Conservation (phyloP, 345 rosid species). For the Camelina sativa region DNA sequence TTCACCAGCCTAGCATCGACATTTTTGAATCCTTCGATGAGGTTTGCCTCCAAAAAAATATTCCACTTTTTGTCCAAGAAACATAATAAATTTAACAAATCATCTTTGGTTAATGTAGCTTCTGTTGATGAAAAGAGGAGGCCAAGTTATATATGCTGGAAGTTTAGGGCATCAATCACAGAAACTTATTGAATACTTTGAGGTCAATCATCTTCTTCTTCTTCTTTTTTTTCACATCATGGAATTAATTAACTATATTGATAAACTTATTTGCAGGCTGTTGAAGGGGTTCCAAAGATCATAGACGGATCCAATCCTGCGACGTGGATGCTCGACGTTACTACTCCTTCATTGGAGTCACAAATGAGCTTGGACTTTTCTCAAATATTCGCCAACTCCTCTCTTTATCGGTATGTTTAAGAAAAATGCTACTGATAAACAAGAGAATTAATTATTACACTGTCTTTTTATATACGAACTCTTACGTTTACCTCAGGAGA, state of each 20-base stretch:
- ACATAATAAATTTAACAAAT: background rate
- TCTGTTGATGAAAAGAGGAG: conserved; percentile 86
- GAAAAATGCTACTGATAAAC: background rate
- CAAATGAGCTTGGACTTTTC: conserved; percentile 71
- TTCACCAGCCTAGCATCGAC: conserved; percentile 94
- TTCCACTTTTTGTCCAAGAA: background rate
- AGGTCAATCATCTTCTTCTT: conserved; percentile 49
- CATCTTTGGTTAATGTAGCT: conserved; percentile 51
- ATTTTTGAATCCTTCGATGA: conserved; percentile 92
- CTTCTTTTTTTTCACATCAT: too few species aligned
- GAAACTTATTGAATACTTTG: conserved; percentile 79
- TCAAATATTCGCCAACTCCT: conserved; percentile 62
- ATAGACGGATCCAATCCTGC: conserved; percentile 79
- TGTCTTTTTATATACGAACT: background rate
- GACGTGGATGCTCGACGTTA: conserved; percentile 92
- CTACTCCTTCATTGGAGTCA: conserved; percentile 62
- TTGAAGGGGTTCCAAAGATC: conserved; percentile 77
- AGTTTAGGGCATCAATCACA: conserved; percentile 72
- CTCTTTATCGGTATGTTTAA: conserved; percentile 61
- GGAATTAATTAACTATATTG: background rate
- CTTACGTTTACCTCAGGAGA: conserved; percentile 48
- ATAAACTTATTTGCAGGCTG: conserved; percentile 50
- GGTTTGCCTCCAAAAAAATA: conserved; percentile 44
- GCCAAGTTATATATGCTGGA: conserved; percentile 89
- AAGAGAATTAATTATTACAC: background rate